Base-by-base conservation (phyloP, 1,284 basidiomycete species). In the Malassezia vespertilionis region DNA sequence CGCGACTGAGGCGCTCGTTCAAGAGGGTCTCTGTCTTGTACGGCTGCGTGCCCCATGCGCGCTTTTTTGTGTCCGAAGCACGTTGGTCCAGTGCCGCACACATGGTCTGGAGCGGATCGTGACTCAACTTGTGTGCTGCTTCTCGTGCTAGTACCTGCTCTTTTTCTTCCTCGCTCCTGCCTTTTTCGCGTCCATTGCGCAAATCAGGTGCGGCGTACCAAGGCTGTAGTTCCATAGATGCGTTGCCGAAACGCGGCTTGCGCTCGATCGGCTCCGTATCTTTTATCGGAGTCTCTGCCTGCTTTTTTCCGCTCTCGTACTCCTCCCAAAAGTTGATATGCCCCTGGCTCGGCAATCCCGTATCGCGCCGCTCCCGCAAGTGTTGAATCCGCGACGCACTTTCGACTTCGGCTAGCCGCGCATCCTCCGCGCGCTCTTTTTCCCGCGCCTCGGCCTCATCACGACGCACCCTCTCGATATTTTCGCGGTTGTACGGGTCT, bases 401-500 rank as follows among this genome's bases (percentile, higher is more conserved):
- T 21, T 51, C 42, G 11, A 28, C 34, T 6, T 43, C 48, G 12
- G 84, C 74, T 71, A 80, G 74, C 68, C 83, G 78, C 43, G 79
- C 73, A 1, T 80, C 82, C 49, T 84, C 82, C 61, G 81, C 79
- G 8, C 76, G 78, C 56, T 83, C 80, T 46, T 81, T 75, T 24
- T 72, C 69, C 5, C 40, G 38, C 8, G 53, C 55, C 11, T 27
- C 10, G 62, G 83, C 84, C 72, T 88, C 85, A 76, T 88, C 85
- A 46, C 69, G 72, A 6, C 79, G 74, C 0, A 88, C 86, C 18
- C 78, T 77, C 53, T 84, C 84, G 50, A 86, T 83, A 62, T 88
- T 88, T 65, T 86, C 84, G 34, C 80, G 73, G 40, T 84, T 75
- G 67, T 87, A 86, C 7, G 67, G 85, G 60, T 87, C 47, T 50